Base-by-base conservation (phyloP, 2,329 filamentous ascomycete genomes). In the Hyphodiscus sp. region DNA sequence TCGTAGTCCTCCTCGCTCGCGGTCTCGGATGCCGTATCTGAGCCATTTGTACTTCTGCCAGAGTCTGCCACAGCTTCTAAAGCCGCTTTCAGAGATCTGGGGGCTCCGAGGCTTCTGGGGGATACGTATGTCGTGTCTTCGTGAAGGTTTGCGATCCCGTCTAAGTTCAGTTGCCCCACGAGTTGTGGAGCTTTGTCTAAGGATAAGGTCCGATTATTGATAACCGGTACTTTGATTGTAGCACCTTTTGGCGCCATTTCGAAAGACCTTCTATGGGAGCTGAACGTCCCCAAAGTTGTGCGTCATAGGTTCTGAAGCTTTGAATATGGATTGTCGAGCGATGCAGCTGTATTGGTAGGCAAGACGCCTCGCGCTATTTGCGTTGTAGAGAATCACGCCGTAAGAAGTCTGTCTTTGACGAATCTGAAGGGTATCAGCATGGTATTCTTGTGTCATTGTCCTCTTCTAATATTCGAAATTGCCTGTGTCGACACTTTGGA, bases 1-100 rank as follows among this genome's bases (percentile, higher is more conserved):
- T 67, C 65, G 43, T 67, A 67, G 45, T 67, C 64, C 50, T 67
- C 65, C 50, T 67, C 62, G 20, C 64, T 65, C 16, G 58, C 53
- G 45, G 47, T 63, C 41, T 66, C 64, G 13, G 62, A 61, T 10
- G 56, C 49, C 7, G 46, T 56, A 20, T 61, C 57, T 19, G 56
- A 51, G 18, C 52, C 56, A 18, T 44, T 50, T 38, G 47, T 58
- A 6, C 49, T 52, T 45, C 53, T 44, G 18, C 53, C 38, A 16
- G 41, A 46, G 30, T 33, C 47, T 5, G 48, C 47, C 16, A 50
- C 55, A 9, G 53, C 55, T 43, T 63, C 58, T 16, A 67, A 52
- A 33, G 61, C 62, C n/a, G n/a, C 49, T 47, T 66, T 64, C 41
- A 66, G 19, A 23, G 64, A 65, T 20, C 56, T 53, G 29, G 65